These are phyloP conservation scores for Acorus gramineus DNA, from an alignment of 106 monocot species.

Conservation along the genomic window DNA sequence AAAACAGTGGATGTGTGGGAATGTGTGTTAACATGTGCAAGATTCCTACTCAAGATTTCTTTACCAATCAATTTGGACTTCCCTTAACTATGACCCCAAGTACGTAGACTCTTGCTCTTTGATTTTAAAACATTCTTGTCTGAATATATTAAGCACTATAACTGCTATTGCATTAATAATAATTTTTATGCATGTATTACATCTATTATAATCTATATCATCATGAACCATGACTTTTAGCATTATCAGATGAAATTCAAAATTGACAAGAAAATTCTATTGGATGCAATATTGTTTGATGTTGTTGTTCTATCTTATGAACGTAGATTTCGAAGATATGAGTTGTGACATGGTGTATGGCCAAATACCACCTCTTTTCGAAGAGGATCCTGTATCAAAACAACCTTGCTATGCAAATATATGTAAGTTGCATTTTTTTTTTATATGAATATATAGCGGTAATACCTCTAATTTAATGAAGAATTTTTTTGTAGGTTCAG, in stretches of 20 bases:
- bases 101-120: constrained; percentile 17
- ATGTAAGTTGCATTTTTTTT: constrained; percentile 33
- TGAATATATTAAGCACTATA: too few relatives aligned
- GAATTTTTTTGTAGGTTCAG: constrained; percentile 37
- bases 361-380: constrained; percentile 74
- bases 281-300: too few relatives aligned
- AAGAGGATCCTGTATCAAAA: constrained; percentile 79
- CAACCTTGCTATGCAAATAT: constrained; percentile 66
- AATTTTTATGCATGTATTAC: too few relatives aligned
- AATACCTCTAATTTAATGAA: not conserved
- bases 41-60: constrained; percentile 90
- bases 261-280: too few relatives aligned
- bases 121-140: not conserved
- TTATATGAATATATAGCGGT: too few relatives aligned
- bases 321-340: constrained; percentile 98
- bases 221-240: too few relatives aligned
- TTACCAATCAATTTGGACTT: constrained; percentile 97
- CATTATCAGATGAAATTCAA: too few relatives aligned
- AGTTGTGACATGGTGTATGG: constrained; percentile 99
- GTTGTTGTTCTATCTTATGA: too few relatives aligned
- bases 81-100: constrained; percentile 97
- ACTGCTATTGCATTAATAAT: too few relatives aligned
- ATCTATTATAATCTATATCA: too few relatives aligned
- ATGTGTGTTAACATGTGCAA: constrained; percentile 99
- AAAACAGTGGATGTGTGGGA: constrained; percentile 91